These are phyloP conservation scores for Cryptococcus maquisensis DNA, from an alignment of 1,284 basidiomycete species.

Conservation along the genomic window DNA sequence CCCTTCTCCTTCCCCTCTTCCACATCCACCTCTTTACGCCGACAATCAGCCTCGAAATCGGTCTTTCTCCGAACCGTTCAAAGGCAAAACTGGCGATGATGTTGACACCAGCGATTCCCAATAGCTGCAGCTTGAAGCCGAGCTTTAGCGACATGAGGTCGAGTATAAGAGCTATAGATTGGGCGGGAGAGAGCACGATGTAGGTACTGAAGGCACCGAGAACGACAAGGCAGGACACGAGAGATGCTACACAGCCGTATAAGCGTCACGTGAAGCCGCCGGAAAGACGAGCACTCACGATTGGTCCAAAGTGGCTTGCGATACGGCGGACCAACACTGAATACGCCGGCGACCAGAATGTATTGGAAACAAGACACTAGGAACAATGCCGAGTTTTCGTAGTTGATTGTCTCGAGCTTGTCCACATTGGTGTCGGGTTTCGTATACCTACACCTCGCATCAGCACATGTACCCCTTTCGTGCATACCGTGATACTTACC, in stretches of 20 bases:
- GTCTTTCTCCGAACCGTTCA: conserved; percentile 69
- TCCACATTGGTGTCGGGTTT: conserved; percentile 62
- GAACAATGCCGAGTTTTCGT: conserved; percentile 90
- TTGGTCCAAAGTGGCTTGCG: conserved; percentile 94
- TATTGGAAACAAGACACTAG: conserved; percentile 97
- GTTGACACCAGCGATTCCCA: conserved; percentile 69
- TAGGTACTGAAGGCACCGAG: conserved; percentile 69
- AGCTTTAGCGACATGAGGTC: conserved; percentile 74
- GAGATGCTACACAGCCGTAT: conserved; percentile 55
- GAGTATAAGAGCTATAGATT: conserved; percentile 61
- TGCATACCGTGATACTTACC: conserved; percentile 53
- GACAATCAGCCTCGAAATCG: conserved; percentile 58
- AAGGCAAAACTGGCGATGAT: conserved; percentile 68
- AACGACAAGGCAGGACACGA: conserved; percentile 67
- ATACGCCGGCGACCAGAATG: conserved; percentile 91
- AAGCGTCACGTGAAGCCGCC: background rate
- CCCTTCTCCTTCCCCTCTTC: conserved; percentile 41
- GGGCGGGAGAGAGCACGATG: conserved; percentile 67
- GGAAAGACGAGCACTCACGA: conserved; percentile 54
- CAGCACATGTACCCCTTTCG: background rate
- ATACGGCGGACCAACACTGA: conserved; percentile 96
- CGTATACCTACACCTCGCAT: conserved; percentile 47
- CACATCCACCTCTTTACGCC: conserved; percentile 32
- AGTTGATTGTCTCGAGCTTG: conserved; percentile 84
- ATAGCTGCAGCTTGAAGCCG: conserved; percentile 64